phyloP scores from a whole-genome alignment of 495 filamentous ascomycete genomes.

The Clavariopsis aquatica region DNA sequence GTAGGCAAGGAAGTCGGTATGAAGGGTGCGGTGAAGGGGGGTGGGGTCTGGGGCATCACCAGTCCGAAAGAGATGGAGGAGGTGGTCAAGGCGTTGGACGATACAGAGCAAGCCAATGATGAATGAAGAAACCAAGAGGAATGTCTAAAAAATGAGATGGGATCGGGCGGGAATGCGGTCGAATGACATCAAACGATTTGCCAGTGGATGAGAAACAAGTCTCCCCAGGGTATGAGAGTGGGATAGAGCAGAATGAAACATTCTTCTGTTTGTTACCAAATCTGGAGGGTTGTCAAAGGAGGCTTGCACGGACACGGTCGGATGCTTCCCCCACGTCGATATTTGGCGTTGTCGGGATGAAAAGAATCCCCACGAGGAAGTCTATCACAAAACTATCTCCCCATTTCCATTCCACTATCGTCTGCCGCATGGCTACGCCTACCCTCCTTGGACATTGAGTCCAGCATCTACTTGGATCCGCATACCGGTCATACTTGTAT shows the following conservation, averaged over 20 bases:
- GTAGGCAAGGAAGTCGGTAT: constrained; percentile 95
- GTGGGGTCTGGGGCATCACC: constrained; percentile 90
- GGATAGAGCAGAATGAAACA: not conserved
- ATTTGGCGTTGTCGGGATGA: too few species aligned
- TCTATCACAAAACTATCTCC: not conserved
- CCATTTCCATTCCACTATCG: not conserved
- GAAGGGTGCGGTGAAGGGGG: constrained; percentile 79
- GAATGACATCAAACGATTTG: not conserved
- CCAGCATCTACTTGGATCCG: constrained; percentile 43
- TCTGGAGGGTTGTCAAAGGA: too few species aligned
- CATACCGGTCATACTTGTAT: constrained; percentile 48
- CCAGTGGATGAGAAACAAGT: not conserved
- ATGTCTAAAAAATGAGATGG: not conserved
- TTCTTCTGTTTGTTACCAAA: not conserved
- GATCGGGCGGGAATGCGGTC: not conserved
- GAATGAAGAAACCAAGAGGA: constrained; percentile 34
- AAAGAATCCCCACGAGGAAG: not conserved
- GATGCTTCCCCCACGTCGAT: too few species aligned
- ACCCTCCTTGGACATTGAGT: constrained; percentile 24
- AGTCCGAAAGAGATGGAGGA: constrained; percentile 80
- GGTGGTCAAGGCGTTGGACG: constrained; percentile 68
- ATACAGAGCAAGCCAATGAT: constrained; percentile 62
- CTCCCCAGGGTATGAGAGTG: not conserved
- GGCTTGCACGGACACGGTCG: too few species aligned
- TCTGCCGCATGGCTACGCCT: not conserved